A percentile compares a stretch with the other conserved stretches of the same genome.
Evolutionary conservation across 106 monocot genomes (phyloP).

Genomic region (Alisma plantagoaquatica): DNA sequence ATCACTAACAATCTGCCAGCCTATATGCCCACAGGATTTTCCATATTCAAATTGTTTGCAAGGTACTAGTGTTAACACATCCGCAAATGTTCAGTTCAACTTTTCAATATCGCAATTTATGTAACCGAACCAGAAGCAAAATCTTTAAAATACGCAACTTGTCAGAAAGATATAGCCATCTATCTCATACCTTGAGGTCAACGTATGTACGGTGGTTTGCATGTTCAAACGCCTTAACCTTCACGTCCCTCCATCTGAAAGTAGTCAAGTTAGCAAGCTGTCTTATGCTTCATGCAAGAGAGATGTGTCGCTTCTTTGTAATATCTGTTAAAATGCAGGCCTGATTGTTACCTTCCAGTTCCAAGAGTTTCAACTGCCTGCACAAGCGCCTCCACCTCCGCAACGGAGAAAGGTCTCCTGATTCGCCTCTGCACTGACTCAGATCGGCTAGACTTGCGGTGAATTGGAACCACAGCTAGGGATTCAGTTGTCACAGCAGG

Average conservation of each 20-base stretch:
- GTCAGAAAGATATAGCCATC: background rate
- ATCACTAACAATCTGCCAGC: too few relatives aligned
- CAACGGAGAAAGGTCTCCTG: conserved; percentile 45
- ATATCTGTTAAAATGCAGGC: too few relatives aligned
- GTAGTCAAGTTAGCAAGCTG: too few relatives aligned
- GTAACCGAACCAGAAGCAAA: too few relatives aligned
- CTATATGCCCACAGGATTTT: too few relatives aligned
- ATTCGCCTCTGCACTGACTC: conserved; percentile 35
- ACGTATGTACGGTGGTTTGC: conserved; percentile 54
- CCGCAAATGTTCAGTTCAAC: too few relatives aligned
- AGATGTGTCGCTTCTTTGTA: too few relatives aligned
- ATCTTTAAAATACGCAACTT: background rate
- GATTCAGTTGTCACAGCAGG: conserved; percentile 13
- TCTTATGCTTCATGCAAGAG: too few relatives aligned
- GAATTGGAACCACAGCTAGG: conserved; percentile 27
- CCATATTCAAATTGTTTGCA: too few relatives aligned
- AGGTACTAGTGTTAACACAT: too few relatives aligned
- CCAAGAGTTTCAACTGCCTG: conserved; percentile 49
- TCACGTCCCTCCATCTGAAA: conserved; percentile 47
- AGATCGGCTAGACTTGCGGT: conserved; percentile 18
- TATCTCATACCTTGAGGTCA: conserved; percentile 29
- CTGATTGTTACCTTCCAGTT: conserved; percentile 64
- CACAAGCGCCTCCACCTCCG: conserved; percentile 53
- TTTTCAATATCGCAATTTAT: too few relatives aligned
- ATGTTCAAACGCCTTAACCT: conserved; percentile 42